Evolutionary conservation across 306 rosid species (phyloP).

Genomic region (Begonia loranthoides): DNA sequence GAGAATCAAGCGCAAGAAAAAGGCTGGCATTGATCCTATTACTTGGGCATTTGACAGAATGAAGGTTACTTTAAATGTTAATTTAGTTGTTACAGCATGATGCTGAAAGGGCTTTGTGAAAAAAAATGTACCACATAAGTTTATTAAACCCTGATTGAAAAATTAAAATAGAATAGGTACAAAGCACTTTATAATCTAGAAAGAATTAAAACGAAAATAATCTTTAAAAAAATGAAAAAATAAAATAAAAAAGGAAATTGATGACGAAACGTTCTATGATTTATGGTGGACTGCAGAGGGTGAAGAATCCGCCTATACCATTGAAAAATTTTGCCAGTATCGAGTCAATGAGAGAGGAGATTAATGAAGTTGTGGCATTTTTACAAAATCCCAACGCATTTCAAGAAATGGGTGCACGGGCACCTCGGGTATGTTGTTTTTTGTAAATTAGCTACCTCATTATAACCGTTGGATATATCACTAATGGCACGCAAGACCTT

Average conservation of each 20-base stretch:
- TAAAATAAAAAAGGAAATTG: too few species aligned
- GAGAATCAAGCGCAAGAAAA: slow-evolving; percentile 32
- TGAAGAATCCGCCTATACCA: slow-evolving; percentile 89
- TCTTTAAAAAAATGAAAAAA: too few species aligned
- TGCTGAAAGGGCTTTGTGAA: slow-evolving; percentile 3
- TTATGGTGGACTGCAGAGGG: slow-evolving; percentile 58
- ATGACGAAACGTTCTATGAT: slow-evolving; percentile 12
- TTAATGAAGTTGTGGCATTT: slow-evolving; percentile 87
- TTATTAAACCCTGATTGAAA: too few species aligned
- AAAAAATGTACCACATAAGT: too few species aligned
- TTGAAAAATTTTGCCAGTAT: slow-evolving; percentile 78
- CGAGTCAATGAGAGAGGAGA: slow-evolving; percentile 93
- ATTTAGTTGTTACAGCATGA: neutral
- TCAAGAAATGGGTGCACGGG: slow-evolving; percentile 92
- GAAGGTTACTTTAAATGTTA: slow-evolving; percentile 44
- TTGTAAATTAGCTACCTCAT: too few species aligned
- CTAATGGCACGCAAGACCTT: too few species aligned
- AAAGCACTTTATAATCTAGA: too few species aligned
- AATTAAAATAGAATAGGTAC: too few species aligned
- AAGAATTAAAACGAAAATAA: too few species aligned
- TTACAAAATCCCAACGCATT: slow-evolving; percentile 84
- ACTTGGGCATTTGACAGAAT: slow-evolving; percentile 75
- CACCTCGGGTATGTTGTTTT: slow-evolving; percentile 73
- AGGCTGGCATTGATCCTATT: slow-evolving; percentile 83
- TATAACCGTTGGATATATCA: too few species aligned